Evolutionary conservation across 2,329 filamentous ascomycete genomes (phyloP).

Genomic region (Tolypocladium amazonense): DNA sequence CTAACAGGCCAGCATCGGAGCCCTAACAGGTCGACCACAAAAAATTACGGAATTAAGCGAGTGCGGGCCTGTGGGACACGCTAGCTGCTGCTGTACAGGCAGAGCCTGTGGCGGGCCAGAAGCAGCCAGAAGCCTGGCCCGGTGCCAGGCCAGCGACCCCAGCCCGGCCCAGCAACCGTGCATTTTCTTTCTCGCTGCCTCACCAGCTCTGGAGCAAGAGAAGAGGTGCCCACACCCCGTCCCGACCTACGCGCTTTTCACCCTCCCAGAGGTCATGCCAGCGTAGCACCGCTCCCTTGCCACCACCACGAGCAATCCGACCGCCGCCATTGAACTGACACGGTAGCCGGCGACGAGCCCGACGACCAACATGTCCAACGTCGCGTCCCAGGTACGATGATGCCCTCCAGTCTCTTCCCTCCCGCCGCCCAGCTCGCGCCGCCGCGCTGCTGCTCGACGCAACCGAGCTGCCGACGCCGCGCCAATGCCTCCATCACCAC

Average conservation of each 20-base stretch:
- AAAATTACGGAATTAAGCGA: slow-evolving; percentile 13
- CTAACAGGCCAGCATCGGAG: slow-evolving; percentile 6
- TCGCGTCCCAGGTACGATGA: slow-evolving; percentile 49
- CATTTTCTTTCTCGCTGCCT: slow-evolving; percentile 2
- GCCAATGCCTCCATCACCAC: not conserved
- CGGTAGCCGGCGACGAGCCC: slow-evolving; percentile 37
- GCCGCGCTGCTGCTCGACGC: not conserved
- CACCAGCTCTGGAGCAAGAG: not conserved
- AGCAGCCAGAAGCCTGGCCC: not conserved
- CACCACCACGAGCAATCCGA: slow-evolving; percentile 19
- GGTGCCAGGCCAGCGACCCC: not conserved
- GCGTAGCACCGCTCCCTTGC: slow-evolving; percentile 20
- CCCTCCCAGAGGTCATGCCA: slow-evolving; percentile 26
- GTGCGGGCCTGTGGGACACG: slow-evolving; percentile 1
- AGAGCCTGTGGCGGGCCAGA: not conserved
- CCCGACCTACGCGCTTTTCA: slow-evolving; percentile 8
- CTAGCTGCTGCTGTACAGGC: not conserved
- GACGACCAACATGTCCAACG: slow-evolving; percentile 46
- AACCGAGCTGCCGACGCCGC: not conserved
- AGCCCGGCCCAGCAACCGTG: slow-evolving; percentile 3
- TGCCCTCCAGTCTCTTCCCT: not conserved
- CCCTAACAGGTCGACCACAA: slow-evolving; percentile 15
- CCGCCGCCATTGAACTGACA: slow-evolving; percentile 24
- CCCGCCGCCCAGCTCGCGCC: not conserved
- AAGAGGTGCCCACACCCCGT: slow-evolving; percentile 6